Evolutionary conservation across 306 rosid genomes (phyloP).

Genomic region (Fragaria nilgerrensis): DNA sequence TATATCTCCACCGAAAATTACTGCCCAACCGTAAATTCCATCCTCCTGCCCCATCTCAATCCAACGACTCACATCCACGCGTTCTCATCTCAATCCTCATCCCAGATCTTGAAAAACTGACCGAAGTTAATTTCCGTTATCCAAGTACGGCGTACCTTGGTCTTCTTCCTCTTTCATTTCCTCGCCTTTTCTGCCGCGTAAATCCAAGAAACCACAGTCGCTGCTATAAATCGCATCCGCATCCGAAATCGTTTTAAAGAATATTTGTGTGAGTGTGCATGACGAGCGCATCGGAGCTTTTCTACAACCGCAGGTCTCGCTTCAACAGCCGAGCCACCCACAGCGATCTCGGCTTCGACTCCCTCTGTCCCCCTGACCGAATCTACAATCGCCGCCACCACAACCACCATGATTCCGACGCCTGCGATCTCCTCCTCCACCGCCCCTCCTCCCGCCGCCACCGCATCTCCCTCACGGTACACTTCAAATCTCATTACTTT

Average conservation of each 20-base stretch:
- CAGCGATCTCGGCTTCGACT: slow-evolving; percentile 45
- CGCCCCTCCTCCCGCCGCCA: slow-evolving; percentile 38
- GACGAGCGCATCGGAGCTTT: slow-evolving; percentile 97
- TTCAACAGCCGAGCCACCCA: slow-evolving; percentile 52
- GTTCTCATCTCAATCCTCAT: neutral
- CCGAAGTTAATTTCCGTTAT: neutral
- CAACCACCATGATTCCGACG: slow-evolving; percentile 41
- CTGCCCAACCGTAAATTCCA: neutral
- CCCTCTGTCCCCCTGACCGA: slow-evolving; percentile 31
- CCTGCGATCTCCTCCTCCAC: slow-evolving; percentile 47
- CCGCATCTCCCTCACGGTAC: slow-evolving; percentile 39
- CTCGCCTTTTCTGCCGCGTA: neutral
- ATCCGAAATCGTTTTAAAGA: neutral
- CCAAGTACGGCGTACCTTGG: neutral
- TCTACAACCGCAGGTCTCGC: slow-evolving; percentile 67
- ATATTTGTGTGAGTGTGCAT: slow-evolving; percentile 34
- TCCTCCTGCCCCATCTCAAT: neutral
- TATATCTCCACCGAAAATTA: no score
- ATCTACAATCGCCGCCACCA: slow-evolving; percentile 23
- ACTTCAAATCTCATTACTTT: neutral
- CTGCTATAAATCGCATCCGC: neutral
- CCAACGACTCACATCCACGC: neutral
- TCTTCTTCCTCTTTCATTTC: neutral
- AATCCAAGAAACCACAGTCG: neutral
- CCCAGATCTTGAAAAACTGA: neutral